Evolutionary conservation across 208 protist genomes (phyloP).

Genomic region (Trypanosoma brucei): DNA sequence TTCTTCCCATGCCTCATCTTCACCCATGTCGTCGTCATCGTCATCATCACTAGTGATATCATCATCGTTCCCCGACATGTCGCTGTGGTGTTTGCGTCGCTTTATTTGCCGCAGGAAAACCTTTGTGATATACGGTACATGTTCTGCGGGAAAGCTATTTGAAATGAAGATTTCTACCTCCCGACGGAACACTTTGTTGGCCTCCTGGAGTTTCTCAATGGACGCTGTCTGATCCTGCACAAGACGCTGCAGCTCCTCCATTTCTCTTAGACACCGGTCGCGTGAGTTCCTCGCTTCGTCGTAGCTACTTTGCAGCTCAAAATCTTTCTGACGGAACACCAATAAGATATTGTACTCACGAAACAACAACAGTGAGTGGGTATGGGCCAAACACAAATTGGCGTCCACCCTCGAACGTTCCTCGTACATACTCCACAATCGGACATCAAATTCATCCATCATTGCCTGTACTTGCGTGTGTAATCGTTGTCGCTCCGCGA

Average conservation of each 20-base stretch:
- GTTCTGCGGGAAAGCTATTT: constrained; percentile 64
- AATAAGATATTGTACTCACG: constrained; percentile 93
- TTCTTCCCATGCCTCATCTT: constrained; percentile 90
- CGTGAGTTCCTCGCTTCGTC: constrained; percentile 49
- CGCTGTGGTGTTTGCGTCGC: constrained; percentile 50
- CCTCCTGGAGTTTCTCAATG: constrained; percentile 60
- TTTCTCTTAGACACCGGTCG: constrained; percentile 51
- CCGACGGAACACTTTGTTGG: constrained; percentile 65
- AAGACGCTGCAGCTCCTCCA: constrained; percentile 52
- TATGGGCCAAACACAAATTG: constrained; percentile 92
- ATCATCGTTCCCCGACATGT: constrained; percentile 52
- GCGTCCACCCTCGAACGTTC: constrained; percentile 87
- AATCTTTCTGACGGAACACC: constrained; percentile 91
- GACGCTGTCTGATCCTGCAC: constrained; percentile 38
- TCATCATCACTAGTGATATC: constrained; percentile 71
- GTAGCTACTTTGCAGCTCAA: constrained; percentile 62
- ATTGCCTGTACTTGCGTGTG: constrained; percentile 35
- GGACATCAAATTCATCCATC: constrained; percentile 69
- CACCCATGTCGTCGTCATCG: constrained; percentile 65
- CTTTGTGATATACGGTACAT: constrained; percentile 71
- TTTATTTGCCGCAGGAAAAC: constrained; percentile 94
- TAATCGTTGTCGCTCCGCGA: constrained; percentile 66
- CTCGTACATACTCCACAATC: constrained; percentile 65
- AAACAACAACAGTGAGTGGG: constrained; percentile 90
- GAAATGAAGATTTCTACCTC: constrained; percentile 84